Base-by-base conservation (phyloP, 129 eudicot species). In the Saposhnikovia divaricata region DNA sequence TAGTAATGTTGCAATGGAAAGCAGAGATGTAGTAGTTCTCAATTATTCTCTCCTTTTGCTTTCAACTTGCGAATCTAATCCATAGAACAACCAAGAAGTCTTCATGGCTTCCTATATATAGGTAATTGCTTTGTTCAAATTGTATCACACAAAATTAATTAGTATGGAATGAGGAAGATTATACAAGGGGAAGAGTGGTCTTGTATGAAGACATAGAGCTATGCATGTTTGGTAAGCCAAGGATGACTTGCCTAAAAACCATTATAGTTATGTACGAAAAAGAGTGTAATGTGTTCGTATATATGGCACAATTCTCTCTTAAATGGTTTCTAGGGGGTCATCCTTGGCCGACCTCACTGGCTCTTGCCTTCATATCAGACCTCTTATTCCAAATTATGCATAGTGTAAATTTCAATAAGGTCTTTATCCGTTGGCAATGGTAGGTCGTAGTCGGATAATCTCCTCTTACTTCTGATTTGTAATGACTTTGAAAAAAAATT, bases 211-310 rank as follows among this genome's bases (percentile, higher is more conserved):
- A 69, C 37, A 69, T 2, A 69, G 74, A 69, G 74, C 69, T 28
- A 3, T 61, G 42, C 45, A 69, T 77, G 82, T 85, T 84, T 84
- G 93, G 86, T 87, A 61, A 85, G 93, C 93, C 93, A 89, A 87
- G 93, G 88, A 89, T 89, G 93, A 85, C 93, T 89, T 89, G 91
- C 91, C 91, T 84, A 88, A 86, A 86, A 81, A 75, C 84, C 80
- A 53, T 68, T 9, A 18, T 80, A 69, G 21, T 34, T 69, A 31
- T 12, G 18, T 16, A 5, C 18, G 1, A 70, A 37, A 34, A 37
- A 21, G 27, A 19, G 9, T 53, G 25, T 6, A 53, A 53, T 53
- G 59, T 53, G 63, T 53, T 0, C 23, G 1, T 6, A 53, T 53
- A 0, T 1, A 53, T 18, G 25, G 59, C 23, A 57, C 66, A 23